Base-by-base conservation (phyloP, 805 yeast species). In the Nakazawaea wickerhamii region DNA sequence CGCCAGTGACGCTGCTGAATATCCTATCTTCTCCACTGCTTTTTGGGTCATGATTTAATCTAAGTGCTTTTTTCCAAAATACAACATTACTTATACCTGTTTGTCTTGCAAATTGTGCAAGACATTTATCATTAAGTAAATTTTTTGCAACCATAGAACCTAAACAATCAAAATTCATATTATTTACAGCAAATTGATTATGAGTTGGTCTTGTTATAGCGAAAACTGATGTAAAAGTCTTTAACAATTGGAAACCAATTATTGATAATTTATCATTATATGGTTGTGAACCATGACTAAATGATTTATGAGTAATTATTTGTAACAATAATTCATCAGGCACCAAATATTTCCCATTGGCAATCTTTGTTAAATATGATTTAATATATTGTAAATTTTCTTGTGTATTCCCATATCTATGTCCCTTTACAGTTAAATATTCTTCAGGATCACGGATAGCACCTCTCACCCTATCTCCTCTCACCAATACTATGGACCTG, bases 301-400 rank as follows among this genome's bases (percentile, higher is more conserved):
- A 91, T 18, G 96, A 86, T 65, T 91, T 91, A 66, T 91, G 97
- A 5, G 97, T 90, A 54, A 90, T 67, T 31, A 86, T 79, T 65
- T 91, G 98, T 48, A 88, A 67, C 18, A 83, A 64, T 45, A 83
- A 51, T 5, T 71, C 70, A 53, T 86, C 84, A 4, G 82, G 69
- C 32, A 90, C 65, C 32, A 67, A 50, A 54, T 69, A 80, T 47
- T 73, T 67, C 18, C 66, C 67, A 26, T 54, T 45, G 18, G 53
- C 43, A 21, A 53, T 41, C 21, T 40, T 26, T 17, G 55, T 47
- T 42, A 83, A 61, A 49, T 78, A 76, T 22, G 52, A 47, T 53
- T 77, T 75, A 41, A 81, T 60, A 23, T 69, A 65, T 40, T 59
- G 55, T 34, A 83, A 57, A 43, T 81, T 75, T 10, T 71, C 64